Evolutionary conservation across 495 filamentous ascomycete genomes (phyloP).

Genomic region (Corynascus novoguineensis): DNA sequence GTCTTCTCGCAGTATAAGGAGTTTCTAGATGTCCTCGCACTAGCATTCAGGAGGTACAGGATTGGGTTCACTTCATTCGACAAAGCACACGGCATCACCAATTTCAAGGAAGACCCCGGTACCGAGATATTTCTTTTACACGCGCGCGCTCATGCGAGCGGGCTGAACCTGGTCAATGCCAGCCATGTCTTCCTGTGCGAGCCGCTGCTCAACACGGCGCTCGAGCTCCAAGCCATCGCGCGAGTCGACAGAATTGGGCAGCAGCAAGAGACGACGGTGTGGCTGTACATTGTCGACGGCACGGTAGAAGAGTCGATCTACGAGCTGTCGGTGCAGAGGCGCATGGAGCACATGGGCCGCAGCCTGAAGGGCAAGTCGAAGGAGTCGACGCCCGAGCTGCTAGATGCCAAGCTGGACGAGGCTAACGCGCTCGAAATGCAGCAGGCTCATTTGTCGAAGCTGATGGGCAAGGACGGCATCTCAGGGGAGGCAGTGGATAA

Average conservation of each 20-base stretch:
- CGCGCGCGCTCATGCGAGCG: constrained; percentile 79
- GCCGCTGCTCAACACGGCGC: constrained; percentile 83
- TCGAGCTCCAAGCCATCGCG: constrained; percentile 90
- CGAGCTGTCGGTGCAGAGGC: constrained; percentile 69
- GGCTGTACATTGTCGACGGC: constrained; percentile 83
- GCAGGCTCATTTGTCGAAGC: constrained; percentile 55
- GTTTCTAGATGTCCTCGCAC: constrained; percentile 68
- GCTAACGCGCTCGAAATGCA: constrained; percentile 82
- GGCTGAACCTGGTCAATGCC: constrained; percentile 84
- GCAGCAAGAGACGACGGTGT: constrained; percentile 79
- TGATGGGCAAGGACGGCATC: constrained; percentile 62
- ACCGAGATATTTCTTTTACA: constrained; percentile 85
- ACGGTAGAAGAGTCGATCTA: constrained; percentile 91
- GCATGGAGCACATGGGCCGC: constrained; percentile 67
- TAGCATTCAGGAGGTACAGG: constrained; percentile 59
- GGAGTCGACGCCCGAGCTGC: constrained; percentile 28
- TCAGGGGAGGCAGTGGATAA: constrained; percentile 78
- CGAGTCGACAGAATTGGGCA: constrained; percentile 94
- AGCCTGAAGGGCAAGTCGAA: constrained; percentile 31
- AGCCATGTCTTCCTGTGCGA: constrained; percentile 94
- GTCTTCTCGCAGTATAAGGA: constrained; percentile 78
- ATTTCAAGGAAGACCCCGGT: constrained; percentile 68
- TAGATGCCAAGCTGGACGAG: constrained; percentile 61
- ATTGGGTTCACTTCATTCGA: constrained; percentile 69
- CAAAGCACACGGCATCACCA: constrained; percentile 55